Evolutionary conservation across 768 basidiomycete species (phyloP).

Genomic region (Tremella fuciformis): DNA sequence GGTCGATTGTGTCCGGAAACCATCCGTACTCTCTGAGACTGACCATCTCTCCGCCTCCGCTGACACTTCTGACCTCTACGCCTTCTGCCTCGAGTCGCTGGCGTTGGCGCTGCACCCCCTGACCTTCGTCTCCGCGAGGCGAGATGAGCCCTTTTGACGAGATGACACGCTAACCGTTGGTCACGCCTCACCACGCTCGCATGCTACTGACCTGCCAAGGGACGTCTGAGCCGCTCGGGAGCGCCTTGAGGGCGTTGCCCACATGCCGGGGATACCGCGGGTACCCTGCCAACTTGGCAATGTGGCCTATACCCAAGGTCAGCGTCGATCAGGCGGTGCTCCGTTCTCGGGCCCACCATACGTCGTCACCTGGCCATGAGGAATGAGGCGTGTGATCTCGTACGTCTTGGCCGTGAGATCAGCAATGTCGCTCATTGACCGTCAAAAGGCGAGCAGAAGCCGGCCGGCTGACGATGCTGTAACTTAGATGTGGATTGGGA

Average conservation of each 20-base stretch:
- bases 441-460: too few species aligned
- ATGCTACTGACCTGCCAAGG: constrained; percentile 47
- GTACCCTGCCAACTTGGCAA: constrained; percentile 49
- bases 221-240: constrained; percentile 37
- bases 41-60: constrained; percentile 57
- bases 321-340: not conserved
- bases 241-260: constrained; percentile 45
- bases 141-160: constrained; percentile 55
- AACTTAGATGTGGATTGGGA: too few species aligned
- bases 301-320: constrained; percentile 41
- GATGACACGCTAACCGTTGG: constrained; percentile 41
- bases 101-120: constrained; percentile 71
- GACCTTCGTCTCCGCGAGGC: constrained; percentile 77
- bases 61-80: constrained; percentile 67
- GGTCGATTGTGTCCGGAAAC: constrained; percentile 42
- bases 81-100: constrained; percentile 77
- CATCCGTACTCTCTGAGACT: constrained; percentile 54
- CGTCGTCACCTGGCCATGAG: constrained; percentile 38
- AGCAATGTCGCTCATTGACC: constrained; percentile 43
- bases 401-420: constrained; percentile 45
- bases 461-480: too few species aligned
- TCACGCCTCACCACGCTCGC: not conserved
- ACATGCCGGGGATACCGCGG: constrained; percentile 50
- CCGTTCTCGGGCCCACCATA: constrained; percentile 30
- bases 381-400: constrained; percentile 41